These are phyloP conservation scores for Huiozyma naganishii DNA, from an alignment of 805 yeast species.

Conservation along the genomic window DNA sequence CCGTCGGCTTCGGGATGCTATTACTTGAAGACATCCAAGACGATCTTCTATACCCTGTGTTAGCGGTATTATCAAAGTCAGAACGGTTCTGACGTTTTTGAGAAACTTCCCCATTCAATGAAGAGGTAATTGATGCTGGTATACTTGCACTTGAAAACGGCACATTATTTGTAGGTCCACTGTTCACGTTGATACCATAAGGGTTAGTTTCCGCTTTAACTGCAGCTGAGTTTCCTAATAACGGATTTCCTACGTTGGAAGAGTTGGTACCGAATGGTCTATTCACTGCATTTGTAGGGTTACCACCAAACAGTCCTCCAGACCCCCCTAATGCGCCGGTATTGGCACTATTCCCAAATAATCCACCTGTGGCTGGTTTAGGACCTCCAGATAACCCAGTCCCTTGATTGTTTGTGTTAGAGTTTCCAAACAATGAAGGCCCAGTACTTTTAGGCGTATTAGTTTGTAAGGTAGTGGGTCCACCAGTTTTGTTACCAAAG, in stretches of 20 bases:
- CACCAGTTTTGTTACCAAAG: constrained; percentile 9
- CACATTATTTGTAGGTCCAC: constrained; percentile 8
- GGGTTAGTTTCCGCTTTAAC: constrained; percentile 11
- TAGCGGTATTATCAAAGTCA: neutral
- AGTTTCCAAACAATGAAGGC: constrained; percentile 1
- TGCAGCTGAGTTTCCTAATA: too few species aligned
- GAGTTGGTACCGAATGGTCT: too few species aligned
- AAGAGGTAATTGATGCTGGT: constrained; percentile 31
- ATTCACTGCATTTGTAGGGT: too few species aligned
- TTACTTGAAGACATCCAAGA: constrained; percentile 10
- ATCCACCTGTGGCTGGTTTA: constrained; percentile 4
- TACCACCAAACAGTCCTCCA: too few species aligned
- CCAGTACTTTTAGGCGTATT: constrained; percentile 1
- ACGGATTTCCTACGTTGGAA: too few species aligned
- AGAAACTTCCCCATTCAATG: constrained; percentile 13
- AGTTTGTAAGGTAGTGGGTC: constrained; percentile 7
- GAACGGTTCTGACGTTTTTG: neutral
- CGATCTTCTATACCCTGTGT: constrained; percentile 6
- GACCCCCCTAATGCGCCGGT: neutral
- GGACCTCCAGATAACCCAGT: constrained; percentile 16
- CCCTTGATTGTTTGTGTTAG: constrained; percentile 2
- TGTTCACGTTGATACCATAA: constrained; percentile 25
- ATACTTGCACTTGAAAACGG: constrained; percentile 22
- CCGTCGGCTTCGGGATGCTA: constrained; percentile 13
- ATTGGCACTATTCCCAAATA: constrained; percentile 7